A percentile compares a stretch with the other conserved stretches of the same genome.
phyloP scores from a whole-genome alignment of 768 basidiomycete species.

The Royoungia palumana region DNA sequence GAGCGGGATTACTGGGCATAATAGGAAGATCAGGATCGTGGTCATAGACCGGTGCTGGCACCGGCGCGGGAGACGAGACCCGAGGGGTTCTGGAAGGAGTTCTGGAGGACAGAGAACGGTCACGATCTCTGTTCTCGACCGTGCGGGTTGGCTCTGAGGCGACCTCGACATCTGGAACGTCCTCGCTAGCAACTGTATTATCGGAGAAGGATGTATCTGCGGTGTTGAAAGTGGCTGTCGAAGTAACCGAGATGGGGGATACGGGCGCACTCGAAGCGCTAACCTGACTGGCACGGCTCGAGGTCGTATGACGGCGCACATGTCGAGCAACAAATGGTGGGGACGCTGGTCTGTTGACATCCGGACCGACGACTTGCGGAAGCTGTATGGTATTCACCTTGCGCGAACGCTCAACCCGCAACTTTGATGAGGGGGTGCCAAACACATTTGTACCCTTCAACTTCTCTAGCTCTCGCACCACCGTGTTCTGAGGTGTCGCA shows the following conservation, averaged over 20 bases:
- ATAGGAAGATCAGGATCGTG: slow-evolving; percentile 28
- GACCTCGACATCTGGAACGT: slow-evolving; percentile 19
- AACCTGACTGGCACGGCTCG: slow-evolving; percentile 29
- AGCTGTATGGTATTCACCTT: slow-evolving; percentile 26
- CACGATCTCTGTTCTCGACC: slow-evolving; percentile 12
- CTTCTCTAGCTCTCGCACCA: slow-evolving; percentile 15
- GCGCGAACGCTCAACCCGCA: slow-evolving; percentile 15
- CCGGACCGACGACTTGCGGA: slow-evolving; percentile 13
- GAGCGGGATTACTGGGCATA: not conserved
- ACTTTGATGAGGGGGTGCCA: slow-evolving; percentile 8
- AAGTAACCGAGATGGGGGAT: slow-evolving; percentile 29
- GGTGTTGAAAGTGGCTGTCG: slow-evolving; percentile 25
- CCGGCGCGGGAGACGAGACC: slow-evolving; percentile 16
- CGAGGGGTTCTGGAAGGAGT: slow-evolving; percentile 9
- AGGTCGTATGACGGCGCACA: slow-evolving; percentile 33
- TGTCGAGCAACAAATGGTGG: slow-evolving; percentile 33
- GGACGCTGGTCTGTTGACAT: slow-evolving; percentile 27
- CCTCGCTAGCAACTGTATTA: slow-evolving; percentile 17
- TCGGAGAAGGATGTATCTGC: slow-evolving; percentile 11
- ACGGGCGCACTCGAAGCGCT: slow-evolving; percentile 31
- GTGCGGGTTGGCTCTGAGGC: slow-evolving; percentile 23
- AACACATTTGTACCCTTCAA: slow-evolving; percentile 13
- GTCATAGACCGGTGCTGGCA: slow-evolving; percentile 19
- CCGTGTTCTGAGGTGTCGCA: slow-evolving; percentile 18
- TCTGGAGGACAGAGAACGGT: slow-evolving; percentile 14